Evolutionary conservation across 345 rosid species (phyloP).

Genomic region (Boechera retrofracta): DNA sequence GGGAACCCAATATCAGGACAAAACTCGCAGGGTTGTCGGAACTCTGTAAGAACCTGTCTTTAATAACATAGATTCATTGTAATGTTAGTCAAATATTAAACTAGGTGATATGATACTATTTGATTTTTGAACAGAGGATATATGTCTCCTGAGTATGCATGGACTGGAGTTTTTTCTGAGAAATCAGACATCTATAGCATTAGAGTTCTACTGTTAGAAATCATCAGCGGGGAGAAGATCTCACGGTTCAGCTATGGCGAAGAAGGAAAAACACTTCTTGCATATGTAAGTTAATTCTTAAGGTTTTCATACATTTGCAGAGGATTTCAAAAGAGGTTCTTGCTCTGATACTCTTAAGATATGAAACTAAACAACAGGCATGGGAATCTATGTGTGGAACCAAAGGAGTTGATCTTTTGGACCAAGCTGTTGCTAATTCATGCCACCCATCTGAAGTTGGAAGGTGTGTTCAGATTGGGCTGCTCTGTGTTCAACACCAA

Average conservation of each 20-base stretch:
- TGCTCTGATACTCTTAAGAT: not conserved
- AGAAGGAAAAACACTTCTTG: slow-evolving; percentile 34
- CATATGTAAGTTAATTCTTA: slow-evolving; percentile 29
- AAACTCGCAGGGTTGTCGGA: slow-evolving; percentile 36
- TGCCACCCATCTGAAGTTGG: not conserved
- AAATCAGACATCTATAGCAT: slow-evolving; percentile 59
- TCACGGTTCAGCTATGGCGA: slow-evolving; percentile 27
- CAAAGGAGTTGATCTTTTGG: slow-evolving; percentile 21
- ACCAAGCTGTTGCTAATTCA: slow-evolving; percentile 11
- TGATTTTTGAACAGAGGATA: slow-evolving; percentile 34
- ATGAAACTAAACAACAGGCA: slow-evolving; percentile 17
- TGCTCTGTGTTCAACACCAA: slow-evolving; percentile 38
- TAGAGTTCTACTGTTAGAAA: slow-evolving; percentile 49
- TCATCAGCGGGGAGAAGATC: slow-evolving; percentile 34
- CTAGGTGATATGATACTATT: not conserved
- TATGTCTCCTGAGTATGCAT: slow-evolving; percentile 62
- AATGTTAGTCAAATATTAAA: not conserved
- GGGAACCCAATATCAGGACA: slow-evolving; percentile 29
- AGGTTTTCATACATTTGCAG: not conserved
- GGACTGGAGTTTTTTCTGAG: slow-evolving; percentile 52
- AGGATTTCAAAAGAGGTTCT: not conserved
- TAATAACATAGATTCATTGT: not conserved
- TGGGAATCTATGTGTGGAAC: slow-evolving; percentile 33
- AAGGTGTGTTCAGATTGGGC: slow-evolving; percentile 32
- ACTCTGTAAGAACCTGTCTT: slow-evolving; percentile 23